Evolutionary conservation across 768 basidiomycete species (phyloP).

Genomic region (Tulasnella sp.): DNA sequence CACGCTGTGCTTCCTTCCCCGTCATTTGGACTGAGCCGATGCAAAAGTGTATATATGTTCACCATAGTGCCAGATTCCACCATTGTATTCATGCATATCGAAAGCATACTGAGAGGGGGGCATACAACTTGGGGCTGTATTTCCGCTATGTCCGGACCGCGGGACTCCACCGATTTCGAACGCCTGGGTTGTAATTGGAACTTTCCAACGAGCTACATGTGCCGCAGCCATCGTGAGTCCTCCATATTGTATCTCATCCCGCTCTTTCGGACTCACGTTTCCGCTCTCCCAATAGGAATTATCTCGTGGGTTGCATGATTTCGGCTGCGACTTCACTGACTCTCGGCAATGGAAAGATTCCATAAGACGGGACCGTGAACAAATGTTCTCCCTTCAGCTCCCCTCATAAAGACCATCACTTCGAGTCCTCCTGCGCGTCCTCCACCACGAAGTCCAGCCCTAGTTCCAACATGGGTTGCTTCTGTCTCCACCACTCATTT

Average conservation of each 20-base stretch:
- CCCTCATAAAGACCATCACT: neutral
- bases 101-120: too few relatives aligned
- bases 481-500: neutral
- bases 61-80: too few relatives aligned
- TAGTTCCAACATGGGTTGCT: neutral
- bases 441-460: neutral
- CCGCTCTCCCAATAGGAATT: neutral
- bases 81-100: too few relatives aligned
- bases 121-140: neutral
- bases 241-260: neutral
- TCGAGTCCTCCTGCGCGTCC: neutral
- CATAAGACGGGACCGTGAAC: neutral
- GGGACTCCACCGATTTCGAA: neutral
- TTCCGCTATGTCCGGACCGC: neutral
- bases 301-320: neutral
- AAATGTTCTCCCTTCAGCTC: neutral
- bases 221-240: neutral
- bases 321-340: neutral
- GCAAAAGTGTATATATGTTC: too few relatives aligned
- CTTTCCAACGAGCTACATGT: neutral
- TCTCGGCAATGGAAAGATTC: neutral
- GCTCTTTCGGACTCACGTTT: neutral
- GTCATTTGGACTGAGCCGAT: too few relatives aligned
- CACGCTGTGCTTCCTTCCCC: too few relatives aligned
- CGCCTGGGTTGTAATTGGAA: neutral